Conservation (phyloP, 441 rosid genomes). For the Pelargonium exstipulatum region DNA sequence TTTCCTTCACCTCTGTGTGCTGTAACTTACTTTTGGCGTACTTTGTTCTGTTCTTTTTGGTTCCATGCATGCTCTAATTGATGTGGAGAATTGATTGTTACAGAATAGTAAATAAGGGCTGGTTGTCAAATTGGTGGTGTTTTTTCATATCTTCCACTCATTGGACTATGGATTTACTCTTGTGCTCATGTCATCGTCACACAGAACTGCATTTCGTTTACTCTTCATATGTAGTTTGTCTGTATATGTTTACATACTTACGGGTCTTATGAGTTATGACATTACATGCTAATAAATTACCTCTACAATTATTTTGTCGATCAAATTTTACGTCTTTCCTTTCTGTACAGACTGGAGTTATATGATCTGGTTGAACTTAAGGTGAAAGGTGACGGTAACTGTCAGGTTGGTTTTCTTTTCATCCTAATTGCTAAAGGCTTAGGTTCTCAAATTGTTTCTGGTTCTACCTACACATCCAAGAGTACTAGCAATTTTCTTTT, state of each 20-base stretch:
- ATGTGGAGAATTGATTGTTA: no score
- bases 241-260: background rate
- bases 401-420: constrained; percentile 38
- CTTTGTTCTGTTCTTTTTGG: no score
- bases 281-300: background rate
- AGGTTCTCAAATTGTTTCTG: background rate
- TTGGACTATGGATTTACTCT: background rate
- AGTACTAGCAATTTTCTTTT: background rate
- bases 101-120: no score
- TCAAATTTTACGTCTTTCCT: constrained; percentile 10
- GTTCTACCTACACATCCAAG: constrained; percentile 5
- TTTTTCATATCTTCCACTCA: background rate
- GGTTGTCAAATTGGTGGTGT: background rate
- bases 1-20: no score
- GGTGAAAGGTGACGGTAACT: constrained; percentile 54
- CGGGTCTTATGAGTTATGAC: background rate
- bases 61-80: no score
- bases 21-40: no score
- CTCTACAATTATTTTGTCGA: background rate
- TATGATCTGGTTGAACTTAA: constrained; percentile 41
- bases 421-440: background rate
- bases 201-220: background rate
- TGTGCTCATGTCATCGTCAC: background rate
- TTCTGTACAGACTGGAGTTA: constrained; percentile 31
- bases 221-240: background rate